Conservation (phyloP, 2,329 filamentous ascomycete species). For the Penicillium janthinellum region DNA sequence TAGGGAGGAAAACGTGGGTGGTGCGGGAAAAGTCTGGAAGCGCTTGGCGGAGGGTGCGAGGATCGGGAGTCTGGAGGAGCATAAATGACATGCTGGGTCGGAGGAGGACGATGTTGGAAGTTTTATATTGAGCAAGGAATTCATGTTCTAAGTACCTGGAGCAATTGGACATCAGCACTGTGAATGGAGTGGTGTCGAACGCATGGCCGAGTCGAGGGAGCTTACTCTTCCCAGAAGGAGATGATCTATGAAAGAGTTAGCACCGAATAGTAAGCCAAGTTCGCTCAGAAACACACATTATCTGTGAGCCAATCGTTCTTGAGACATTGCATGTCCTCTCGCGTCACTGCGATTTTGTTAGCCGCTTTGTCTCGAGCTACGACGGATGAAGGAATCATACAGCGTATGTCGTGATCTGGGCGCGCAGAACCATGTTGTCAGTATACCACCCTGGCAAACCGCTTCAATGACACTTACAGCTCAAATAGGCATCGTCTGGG, state of each 20-base stretch:
- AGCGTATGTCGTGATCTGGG: constrained; percentile 65
- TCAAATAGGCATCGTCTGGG: constrained; percentile 70
- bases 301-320: constrained; percentile 96
- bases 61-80: constrained; percentile 71
- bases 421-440: constrained; percentile 13
- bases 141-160: constrained; percentile 81
- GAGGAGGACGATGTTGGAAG: constrained; percentile 84
- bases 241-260: constrained; percentile 67
- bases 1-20: constrained; percentile 92
- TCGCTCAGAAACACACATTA: constrained; percentile 63
- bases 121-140: constrained; percentile 75
- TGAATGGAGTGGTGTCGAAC: background rate
- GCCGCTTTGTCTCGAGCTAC: background rate
- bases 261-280: constrained; percentile 20
- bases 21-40: constrained; percentile 78
- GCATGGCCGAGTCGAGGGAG: constrained; percentile 14
- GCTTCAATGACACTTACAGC: constrained; percentile 57
- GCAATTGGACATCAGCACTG: constrained; percentile 13
- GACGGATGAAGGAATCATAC: constrained; percentile 45
- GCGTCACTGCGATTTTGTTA: constrained; percentile 64
- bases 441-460: constrained; percentile 1
- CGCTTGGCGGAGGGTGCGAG: constrained; percentile 62
- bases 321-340: constrained; percentile 84
- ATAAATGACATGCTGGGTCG: constrained; percentile 92
- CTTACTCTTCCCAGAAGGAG: constrained; percentile 94